These are phyloP conservation scores for Podaxis rugospora DNA, from an alignment of 768 basidiomycete species.

Conservation along the genomic window DNA sequence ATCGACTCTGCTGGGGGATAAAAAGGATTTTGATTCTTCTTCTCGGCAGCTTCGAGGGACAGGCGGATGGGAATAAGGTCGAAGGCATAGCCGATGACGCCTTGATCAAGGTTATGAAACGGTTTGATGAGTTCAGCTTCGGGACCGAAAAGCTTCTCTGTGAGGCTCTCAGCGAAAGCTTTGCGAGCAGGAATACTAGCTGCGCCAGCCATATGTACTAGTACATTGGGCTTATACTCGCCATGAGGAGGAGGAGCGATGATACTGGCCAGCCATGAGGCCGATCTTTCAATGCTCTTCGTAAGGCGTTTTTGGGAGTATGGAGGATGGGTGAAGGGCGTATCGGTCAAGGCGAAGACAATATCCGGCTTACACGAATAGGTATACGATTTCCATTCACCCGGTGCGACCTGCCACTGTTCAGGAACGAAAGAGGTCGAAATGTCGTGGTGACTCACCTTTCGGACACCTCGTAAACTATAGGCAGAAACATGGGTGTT, in stretches of 20 bases:
- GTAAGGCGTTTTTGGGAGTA: constrained; percentile 75
- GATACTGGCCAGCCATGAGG: constrained; percentile 57
- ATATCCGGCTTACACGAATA: constrained; percentile 60
- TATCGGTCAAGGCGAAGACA: constrained; percentile 67
- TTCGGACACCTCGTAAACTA: constrained; percentile 66
- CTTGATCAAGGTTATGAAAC: constrained; percentile 58
- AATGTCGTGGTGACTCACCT: constrained; percentile 37
- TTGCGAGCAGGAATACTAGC: constrained; percentile 50
- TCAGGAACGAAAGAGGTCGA: background rate
- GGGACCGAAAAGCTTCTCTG: constrained; percentile 50
- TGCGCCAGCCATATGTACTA: constrained; percentile 71
- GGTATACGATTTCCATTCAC: constrained; percentile 53
- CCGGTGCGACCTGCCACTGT: constrained; percentile 41
- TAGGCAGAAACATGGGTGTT: constrained; percentile 50
- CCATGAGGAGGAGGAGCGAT: constrained; percentile 25
- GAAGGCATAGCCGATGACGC: constrained; percentile 64
- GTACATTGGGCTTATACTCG: constrained; percentile 23
- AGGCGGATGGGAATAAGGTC: constrained; percentile 52
- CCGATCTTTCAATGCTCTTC: constrained; percentile 70
- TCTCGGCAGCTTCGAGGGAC: constrained; percentile 23
- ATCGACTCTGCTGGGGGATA: background rate
- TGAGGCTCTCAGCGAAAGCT: constrained; percentile 56
- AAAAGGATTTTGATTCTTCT: background rate
- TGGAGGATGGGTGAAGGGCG: constrained; percentile 57
- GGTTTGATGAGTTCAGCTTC: constrained; percentile 52